phyloP scores from a whole-genome alignment of 73 alveolate species.

The Paramecium octaurelia region DNA sequence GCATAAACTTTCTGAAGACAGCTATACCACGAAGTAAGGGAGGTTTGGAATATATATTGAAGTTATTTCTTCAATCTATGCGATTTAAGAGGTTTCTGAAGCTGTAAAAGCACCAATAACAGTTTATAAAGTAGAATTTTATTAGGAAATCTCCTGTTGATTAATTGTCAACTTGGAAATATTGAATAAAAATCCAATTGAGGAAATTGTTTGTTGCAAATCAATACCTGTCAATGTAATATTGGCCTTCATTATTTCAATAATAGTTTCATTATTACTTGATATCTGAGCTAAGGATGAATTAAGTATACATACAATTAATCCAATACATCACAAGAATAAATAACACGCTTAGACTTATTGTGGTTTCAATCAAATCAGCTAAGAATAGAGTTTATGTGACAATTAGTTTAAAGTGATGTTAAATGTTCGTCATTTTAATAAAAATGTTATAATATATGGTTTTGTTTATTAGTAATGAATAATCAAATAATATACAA shows the following conservation, averaged over 20 bases:
- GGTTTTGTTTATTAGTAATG: too few relatives aligned
- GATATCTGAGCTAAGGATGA: neutral
- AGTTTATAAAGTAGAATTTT: neutral
- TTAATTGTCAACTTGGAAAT: neutral
- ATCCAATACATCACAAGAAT: neutral
- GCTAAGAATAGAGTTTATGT: neutral
- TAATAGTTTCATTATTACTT: slow-evolving; percentile 4
- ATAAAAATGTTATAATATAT: neutral
- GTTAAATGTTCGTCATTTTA: neutral
- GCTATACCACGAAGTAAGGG: neutral
- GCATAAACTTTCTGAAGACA: neutral
- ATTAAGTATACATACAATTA: neutral
- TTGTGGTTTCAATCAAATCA: neutral
- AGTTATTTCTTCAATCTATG: neutral
- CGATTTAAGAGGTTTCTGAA: neutral
- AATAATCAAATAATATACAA: too few relatives aligned
- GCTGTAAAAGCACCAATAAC: neutral
- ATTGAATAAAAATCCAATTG: neutral
- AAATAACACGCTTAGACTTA: neutral
- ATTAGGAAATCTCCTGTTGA: neutral
- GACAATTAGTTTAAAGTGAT: neutral
- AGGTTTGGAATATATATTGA: neutral
- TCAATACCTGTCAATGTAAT: neutral
- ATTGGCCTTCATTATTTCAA: neutral
- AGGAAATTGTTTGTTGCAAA: neutral